A percentile compares a stretch with the other conserved stretches of the same genome.
These are phyloP conservation scores for Aspergillus aculeatinus DNA, from an alignment of 2,329 filamentous ascomycete species.

Conservation along the genomic window DNA sequence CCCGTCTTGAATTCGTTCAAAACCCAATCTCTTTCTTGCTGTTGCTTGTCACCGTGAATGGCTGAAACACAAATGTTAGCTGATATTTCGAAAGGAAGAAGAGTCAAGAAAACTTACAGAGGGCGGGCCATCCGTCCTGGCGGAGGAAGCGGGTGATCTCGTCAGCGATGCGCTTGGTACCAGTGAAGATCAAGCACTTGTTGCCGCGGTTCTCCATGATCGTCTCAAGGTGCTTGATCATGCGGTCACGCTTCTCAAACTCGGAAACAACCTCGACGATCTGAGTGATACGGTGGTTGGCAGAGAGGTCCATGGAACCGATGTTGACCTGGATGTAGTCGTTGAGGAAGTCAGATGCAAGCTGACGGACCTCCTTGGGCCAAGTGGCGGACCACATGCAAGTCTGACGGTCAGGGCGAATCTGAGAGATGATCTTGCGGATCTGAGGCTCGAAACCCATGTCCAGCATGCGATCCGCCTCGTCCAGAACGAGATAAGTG, in stretches of 20 bases:
- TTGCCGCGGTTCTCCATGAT: slow-evolving; percentile 95
- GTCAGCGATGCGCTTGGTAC: slow-evolving; percentile 86
- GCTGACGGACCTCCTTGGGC: slow-evolving; percentile 95
- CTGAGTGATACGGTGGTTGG: slow-evolving; percentile 97
- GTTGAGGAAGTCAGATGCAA: slow-evolving; percentile 85
- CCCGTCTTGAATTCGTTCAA: slow-evolving; percentile 99
- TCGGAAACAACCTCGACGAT: slow-evolving; percentile 95
- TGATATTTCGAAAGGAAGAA: slow-evolving; percentile 22
- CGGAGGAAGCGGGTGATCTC: slow-evolving; percentile 97
- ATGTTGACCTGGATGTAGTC: slow-evolving; percentile 99
- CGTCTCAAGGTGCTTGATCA: slow-evolving; percentile 96
- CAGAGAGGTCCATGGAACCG: slow-evolving; percentile 90
- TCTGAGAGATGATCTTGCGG: slow-evolving; percentile 96
- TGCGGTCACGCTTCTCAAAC: slow-evolving; percentile 94
- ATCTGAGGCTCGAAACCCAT: slow-evolving; percentile 99
- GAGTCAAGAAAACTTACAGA: slow-evolving; percentile 64
- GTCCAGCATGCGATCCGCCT: slow-evolving; percentile 99
- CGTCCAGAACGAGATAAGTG: slow-evolving; percentile 96
- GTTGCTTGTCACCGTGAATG: slow-evolving; percentile 98
- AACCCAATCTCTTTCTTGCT: slow-evolving; percentile 99
- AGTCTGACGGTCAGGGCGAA: slow-evolving; percentile 96
- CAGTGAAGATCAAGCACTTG: slow-evolving; percentile 92
- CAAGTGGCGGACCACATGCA: slow-evolving; percentile 99
- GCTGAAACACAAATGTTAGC: slow-evolving; percentile 56
- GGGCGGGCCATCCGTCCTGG: slow-evolving; percentile 95